Base-by-base conservation (phyloP, 192 early-diverging fungal genomes). In the Podila horticola region DNA sequence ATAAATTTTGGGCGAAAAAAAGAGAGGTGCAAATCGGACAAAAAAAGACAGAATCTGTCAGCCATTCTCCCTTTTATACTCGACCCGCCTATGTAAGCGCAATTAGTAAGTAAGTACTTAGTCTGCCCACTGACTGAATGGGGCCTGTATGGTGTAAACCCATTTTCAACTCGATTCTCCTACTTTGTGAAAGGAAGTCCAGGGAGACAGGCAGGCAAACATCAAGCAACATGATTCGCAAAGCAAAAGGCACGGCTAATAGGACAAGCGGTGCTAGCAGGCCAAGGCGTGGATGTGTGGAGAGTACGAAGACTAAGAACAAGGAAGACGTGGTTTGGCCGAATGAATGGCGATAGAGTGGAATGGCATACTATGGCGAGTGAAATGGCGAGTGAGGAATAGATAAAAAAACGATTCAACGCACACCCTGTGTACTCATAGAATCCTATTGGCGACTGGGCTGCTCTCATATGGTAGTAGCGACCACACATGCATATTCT, bases 341-440 rank as follows among this genome's bases (percentile, higher is more conserved):
- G 52, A 55, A 24, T 55, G 52, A 55, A 55, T 55, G 24, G n/a
- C n/a, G 52, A 55, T 24, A 24, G 22, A 55, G 22, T 24, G 8
- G n/a, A 55, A 55, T 55, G 52, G 52, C 52, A 55, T 26, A 55
- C 52, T n/a, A 55, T 55, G 52, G 52, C 52, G 52, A 55, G 24
- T 55, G 52, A 55, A 55, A 55, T 24, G 52, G 52, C 52, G 24
- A 24, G 5, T 55, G n/a, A 55, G n/a, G 24, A 6, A 55, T 22
- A 24, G n/a, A 19, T n/a, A 52, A 52, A 52, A 7, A 52, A 52
- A 52, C 1, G 4, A 26, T 26, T 10, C 52, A 45, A 45, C 12
- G 24, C 52, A 26, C 52, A 55, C 52, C 52, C 22, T 55, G 52
- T 6, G 15, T 3, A 17, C 52, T 55, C 52, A 22, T 24, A 9